Base-by-base conservation (phyloP, 192 early-diverging fungal species). In the Entrophospora sp. region DNA sequence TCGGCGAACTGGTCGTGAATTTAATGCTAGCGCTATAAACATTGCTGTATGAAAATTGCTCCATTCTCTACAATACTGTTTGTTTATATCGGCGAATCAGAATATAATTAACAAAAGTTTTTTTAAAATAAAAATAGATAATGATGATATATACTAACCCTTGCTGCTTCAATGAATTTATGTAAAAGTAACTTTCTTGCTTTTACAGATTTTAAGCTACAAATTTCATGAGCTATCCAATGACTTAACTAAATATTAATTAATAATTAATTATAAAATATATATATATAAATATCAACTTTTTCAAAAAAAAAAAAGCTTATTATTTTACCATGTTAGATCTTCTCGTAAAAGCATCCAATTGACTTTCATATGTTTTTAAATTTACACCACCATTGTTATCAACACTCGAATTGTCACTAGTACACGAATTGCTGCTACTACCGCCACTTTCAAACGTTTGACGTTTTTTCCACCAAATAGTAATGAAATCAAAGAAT, bases 21-120 rank as follows among this genome's bases (percentile, higher is more conserved):
- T 73, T 25, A 91, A 69, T 2, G 81, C 88, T 27, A 77, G 76
- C 0, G 84, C 71, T 43, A 91, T 82, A 20, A 84, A 80, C 73
- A 89, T 79, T 6, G 76, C 37, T 13, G 84, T 85, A 63, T 90
- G 84, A 62, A 85, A 83, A 69, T 91, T 89, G 64, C 83, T 83
- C 68, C 72, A 73, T 24, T 68, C 67, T 31, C 74, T 69, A 56
- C 80, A 83, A 52, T 74, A 68, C 82, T 79, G 59, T 35, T 37
- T 9, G 20, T n/a, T 22, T 57, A 18, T 58, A 18, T 30, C 0
- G 56, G 52, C 18, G 10, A n/a, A 36, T 40, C 49, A 55, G 14
- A 40, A 20, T 8, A 22, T 43, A 55, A 28, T 16, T 13, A 35
- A 56, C 46, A 10, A 16, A 24, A 27, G 10, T 45, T 30, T 55